These are phyloP conservation scores for Metschnikowia aberdeeniae DNA, from an alignment of 805 yeast genomes.

Conservation along the genomic window DNA sequence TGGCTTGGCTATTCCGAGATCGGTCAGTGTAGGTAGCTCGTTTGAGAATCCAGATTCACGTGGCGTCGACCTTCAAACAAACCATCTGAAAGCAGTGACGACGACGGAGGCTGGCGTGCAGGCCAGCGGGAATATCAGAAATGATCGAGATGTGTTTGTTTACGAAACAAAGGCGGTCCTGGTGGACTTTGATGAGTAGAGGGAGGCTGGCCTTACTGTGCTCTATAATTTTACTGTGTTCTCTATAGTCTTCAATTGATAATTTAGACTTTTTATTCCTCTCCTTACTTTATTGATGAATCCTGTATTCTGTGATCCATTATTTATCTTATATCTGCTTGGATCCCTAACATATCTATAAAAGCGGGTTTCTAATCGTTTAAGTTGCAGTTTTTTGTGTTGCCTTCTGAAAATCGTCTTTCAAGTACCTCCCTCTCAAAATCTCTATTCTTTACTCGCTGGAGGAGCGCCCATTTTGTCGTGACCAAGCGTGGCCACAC, in stretches of 20 bases:
- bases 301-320: neutral
- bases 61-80: neutral
- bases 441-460: neutral
- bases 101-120: neutral
- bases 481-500: constrained; percentile 75
- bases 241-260: too few relatives aligned
- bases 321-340: too few relatives aligned
- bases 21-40: constrained; percentile 32
- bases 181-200: neutral
- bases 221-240: too few relatives aligned
- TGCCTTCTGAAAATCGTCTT: neutral
- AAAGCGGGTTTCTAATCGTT: too few relatives aligned
- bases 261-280: too few relatives aligned
- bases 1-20: constrained; percentile 55
- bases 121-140: neutral
- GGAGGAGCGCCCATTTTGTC: constrained; percentile 18
- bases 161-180: constrained; percentile 1
- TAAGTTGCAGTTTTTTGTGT: too few relatives aligned
- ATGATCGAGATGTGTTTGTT: constrained; percentile 3
- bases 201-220: neutral
- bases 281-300: too few relatives aligned
- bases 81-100: neutral
- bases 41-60: neutral
- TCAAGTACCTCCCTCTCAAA: neutral
- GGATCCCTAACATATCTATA: too few relatives aligned